Evolutionary conservation across 1,284 basidiomycete genomes (phyloP).

Genomic region (Cryptococcus sp.): DNA sequence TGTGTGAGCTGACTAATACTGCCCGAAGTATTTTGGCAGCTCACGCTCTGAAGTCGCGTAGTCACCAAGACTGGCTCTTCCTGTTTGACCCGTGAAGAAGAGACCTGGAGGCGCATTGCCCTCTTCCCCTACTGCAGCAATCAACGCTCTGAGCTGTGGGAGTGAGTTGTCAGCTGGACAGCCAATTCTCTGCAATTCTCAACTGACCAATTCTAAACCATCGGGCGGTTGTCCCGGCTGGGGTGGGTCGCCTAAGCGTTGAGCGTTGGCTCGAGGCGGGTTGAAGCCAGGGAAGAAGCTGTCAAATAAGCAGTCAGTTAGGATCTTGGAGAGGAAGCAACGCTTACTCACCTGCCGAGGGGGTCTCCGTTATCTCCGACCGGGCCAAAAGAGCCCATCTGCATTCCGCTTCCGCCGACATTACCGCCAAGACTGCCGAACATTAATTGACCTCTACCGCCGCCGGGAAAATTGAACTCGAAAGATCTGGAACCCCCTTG

Average conservation of each 20-base stretch:
- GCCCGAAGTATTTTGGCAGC: not conserved
- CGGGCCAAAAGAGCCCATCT: constrained; percentile 17
- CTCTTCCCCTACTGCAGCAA: constrained; percentile 35
- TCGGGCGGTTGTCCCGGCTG: constrained; percentile 11
- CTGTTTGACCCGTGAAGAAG: constrained; percentile 20
- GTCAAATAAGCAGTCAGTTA: not conserved
- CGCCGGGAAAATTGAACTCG: constrained; percentile 35
- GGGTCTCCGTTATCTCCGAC: constrained; percentile 7
- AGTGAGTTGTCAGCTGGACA: too few species aligned
- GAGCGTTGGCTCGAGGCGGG: constrained; percentile 8
- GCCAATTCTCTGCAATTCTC: too few species aligned
- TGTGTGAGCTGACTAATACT: not conserved
- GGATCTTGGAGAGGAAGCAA: not conserved
- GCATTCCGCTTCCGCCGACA: constrained; percentile 1
- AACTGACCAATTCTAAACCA: constrained; percentile 28
- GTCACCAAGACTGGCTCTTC: constrained; percentile 41
- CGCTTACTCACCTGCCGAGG: constrained; percentile 14
- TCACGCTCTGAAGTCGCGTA: constrained; percentile 49
- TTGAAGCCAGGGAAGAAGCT: constrained; percentile 40
- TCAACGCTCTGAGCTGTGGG: constrained; percentile 34
- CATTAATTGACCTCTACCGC: constrained; percentile 28
- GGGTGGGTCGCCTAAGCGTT: constrained; percentile 3
- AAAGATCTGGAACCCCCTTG: constrained; percentile 24
- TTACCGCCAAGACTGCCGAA: constrained; percentile 25
- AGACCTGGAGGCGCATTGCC: constrained; percentile 14